Base-by-base conservation (phyloP, 495 filamentous ascomycete species). In the Talaromyces nanjingensis region DNA sequence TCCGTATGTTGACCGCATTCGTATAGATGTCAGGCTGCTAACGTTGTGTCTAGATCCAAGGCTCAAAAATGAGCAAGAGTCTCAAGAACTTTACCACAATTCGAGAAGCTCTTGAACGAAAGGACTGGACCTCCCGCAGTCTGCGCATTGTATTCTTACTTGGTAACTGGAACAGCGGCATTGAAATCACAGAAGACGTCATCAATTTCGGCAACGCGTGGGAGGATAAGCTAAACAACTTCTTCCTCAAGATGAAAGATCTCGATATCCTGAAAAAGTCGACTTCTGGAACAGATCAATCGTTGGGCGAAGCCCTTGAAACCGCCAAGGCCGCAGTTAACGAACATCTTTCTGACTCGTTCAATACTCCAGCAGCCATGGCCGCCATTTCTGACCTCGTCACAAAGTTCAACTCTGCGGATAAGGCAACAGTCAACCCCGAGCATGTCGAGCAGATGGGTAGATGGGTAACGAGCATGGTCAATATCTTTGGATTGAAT, bases 11-110 rank as follows among this genome's bases (percentile, higher is more conserved):
- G 1, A 29, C n/a, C 54, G 1, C 11, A 31, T 11, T 9, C n/a
- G 25, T 37, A 14, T 52, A 6, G 8, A 33, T 54, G 37, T 52
- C n/a, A 3, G 45, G 18, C 24, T 54, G 16, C 22, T 47, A 53
- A 31, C 20, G 6, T 47, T 45, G 12, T 54, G 24, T 20, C 24
- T 47, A 62, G 59, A 97, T 98, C 63, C 81, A 86, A 39, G 93
- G 94, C 0, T 89, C 86, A 6, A 98, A 98, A 72, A 98, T 98
- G 94, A 91, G 87, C 56, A 97, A 98, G 75, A 89, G 85, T 6
- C 72, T 98, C 63, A 98, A 98, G 79, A 98, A 97, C 76, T 98
- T 97, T 74, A 91, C 90, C n/a, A 96, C 94, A 0, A 96, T 98
- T 65, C 84, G 89, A 8, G 89, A 94, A 67, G 92, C 92, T 0